Conservation (phyloP, 2,329 filamentous ascomycete species). For the Diplodia corticola region DNA sequence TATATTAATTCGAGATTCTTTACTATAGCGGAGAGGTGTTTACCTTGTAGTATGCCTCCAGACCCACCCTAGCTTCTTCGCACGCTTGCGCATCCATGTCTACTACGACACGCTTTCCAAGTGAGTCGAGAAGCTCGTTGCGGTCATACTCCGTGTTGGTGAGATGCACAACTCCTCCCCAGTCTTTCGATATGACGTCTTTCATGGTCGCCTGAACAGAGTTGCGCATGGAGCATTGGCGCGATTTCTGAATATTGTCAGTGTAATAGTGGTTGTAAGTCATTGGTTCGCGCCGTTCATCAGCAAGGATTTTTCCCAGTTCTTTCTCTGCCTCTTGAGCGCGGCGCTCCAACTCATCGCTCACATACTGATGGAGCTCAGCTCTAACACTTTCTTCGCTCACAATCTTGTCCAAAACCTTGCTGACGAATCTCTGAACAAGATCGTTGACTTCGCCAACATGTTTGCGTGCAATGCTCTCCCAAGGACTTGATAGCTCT, state of each 20-base stretch:
- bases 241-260: constrained; percentile 20
- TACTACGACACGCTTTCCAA: background rate
- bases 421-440: background rate
- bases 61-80: constrained; percentile 9
- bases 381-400: constrained; percentile 3
- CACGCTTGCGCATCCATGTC: constrained; percentile 23
- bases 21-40: background rate
- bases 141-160: background rate
- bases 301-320: background rate
- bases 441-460: background rate
- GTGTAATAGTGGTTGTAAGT: constrained; percentile 25
- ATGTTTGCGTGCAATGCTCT: background rate
- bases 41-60: constrained; percentile 24
- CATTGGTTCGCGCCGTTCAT: constrained; percentile 13
- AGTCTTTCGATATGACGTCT: background rate
- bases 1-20: background rate
- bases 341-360: constrained; percentile 17
- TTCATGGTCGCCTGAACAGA: background rate
- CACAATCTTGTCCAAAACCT: background rate
- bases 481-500: background rate
- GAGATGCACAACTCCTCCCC: background rate
- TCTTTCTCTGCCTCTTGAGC: background rate
- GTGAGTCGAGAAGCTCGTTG: background rate
- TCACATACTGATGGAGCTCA: too few relatives aligned
- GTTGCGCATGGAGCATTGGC: background rate